Conservation (phyloP, 345 rosid species). For the Euphorbia lathyris region DNA sequence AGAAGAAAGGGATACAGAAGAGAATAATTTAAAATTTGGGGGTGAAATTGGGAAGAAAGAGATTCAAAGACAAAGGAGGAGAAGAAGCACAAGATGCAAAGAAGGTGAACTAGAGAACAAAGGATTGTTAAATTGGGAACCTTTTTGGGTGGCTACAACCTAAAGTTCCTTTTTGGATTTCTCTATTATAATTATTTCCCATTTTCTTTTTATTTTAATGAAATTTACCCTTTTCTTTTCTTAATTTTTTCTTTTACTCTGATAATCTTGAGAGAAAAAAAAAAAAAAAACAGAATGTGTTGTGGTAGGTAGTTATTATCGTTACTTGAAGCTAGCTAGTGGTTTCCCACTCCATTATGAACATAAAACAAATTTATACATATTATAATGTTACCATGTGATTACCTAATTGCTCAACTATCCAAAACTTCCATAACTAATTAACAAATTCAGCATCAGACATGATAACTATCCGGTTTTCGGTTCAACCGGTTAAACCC, state of each 20-base stretch:
- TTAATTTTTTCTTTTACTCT: background rate
- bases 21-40: conserved; percentile 30
- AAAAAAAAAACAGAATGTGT: too few species aligned
- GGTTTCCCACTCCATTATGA: background rate
- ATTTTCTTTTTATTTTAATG: background rate
- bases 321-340: background rate
- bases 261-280: background rate
- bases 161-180: conserved; percentile 38
- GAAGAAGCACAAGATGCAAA: conserved; percentile 57
- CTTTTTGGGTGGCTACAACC: conserved; percentile 60
- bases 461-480: too few species aligned
- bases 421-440: too few species aligned
- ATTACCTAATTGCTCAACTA: too few species aligned
- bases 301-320: conserved; percentile 13
- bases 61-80: conserved; percentile 35
- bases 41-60: conserved; percentile 27
- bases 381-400: background rate
- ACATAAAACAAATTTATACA: background rate
- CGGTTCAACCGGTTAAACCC: too few species aligned
- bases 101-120: conserved; percentile 38
- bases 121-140: conserved; percentile 54
- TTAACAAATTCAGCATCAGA: too few species aligned
- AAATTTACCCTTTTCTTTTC: background rate
- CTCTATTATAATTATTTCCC: conserved; percentile 6
- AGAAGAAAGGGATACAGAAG: conserved; percentile 22